These are phyloP conservation scores for Fomitopsis pinicola DNA, from an alignment of 1,284 basidiomycete genomes.

Conservation along the genomic window DNA sequence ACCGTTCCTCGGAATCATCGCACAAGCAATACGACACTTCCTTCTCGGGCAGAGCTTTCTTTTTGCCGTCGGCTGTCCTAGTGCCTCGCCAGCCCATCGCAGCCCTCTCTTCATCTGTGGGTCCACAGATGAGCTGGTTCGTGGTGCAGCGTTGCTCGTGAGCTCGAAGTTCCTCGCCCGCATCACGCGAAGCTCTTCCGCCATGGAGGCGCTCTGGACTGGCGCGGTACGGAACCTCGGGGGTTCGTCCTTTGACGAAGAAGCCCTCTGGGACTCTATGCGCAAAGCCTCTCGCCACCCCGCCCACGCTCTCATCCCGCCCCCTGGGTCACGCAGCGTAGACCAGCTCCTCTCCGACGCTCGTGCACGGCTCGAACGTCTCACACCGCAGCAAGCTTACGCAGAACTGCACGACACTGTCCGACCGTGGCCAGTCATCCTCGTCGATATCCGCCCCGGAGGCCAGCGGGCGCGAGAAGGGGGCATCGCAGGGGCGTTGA, in stretches of 20 bases:
- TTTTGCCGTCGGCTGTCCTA: conserved; percentile 52
- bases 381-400: conserved; percentile 57
- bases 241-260: conserved; percentile 49
- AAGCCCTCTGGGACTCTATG: conserved; percentile 61
- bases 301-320: conserved; percentile 57
- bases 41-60: conserved; percentile 44
- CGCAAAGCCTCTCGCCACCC: conserved; percentile 52
- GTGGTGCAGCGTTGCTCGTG: conserved; percentile 59
- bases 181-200: conserved; percentile 26
- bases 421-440: conserved; percentile 53
- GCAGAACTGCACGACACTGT: conserved; percentile 50
- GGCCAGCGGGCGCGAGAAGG: conserved; percentile 53
- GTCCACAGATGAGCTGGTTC: conserved; percentile 48
- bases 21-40: conserved; percentile 36
- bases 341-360: conserved; percentile 50
- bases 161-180: conserved; percentile 62
- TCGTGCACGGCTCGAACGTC: conserved; percentile 56
- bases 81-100: conserved; percentile 16
- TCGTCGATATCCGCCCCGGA: conserved; percentile 71
- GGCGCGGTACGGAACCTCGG: conserved; percentile 49
- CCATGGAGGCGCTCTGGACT: conserved; percentile 36
- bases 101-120: conserved; percentile 51
- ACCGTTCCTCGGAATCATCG: conserved; percentile 49
- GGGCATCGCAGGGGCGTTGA: conserved; percentile 54
- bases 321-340: conserved; percentile 56